phyloP scores from a whole-genome alignment of 1,284 basidiomycete species.

The Ustilago crameri region DNA sequence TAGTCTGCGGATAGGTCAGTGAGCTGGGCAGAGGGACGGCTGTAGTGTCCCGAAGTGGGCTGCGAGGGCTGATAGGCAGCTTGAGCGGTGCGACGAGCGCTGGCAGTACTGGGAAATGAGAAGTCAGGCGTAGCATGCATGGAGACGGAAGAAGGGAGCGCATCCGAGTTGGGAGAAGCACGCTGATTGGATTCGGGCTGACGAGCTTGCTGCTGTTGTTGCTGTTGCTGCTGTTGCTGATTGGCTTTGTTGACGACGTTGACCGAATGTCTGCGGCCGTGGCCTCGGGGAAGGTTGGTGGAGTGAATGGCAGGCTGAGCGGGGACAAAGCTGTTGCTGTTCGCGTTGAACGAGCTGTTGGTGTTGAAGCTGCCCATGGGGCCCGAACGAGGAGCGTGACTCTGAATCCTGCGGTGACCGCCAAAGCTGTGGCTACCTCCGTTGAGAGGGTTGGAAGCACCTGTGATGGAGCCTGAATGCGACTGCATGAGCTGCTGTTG shows the following conservation, averaged over 20 bases:
- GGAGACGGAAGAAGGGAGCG: constrained; percentile 20
- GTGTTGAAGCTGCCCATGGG: constrained; percentile 73
- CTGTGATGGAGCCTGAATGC: constrained; percentile 44
- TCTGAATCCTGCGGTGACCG: constrained; percentile 86
- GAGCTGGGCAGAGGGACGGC: constrained; percentile 64
- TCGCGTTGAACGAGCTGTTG: constrained; percentile 21
- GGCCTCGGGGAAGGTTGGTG: constrained; percentile 73
- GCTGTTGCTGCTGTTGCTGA: constrained; percentile 44
- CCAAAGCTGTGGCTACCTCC: constrained; percentile 27
- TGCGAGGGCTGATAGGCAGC: constrained; percentile 34
- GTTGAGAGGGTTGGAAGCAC: constrained; percentile 22
- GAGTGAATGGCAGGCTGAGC: constrained; percentile 20
- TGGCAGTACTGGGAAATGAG: constrained; percentile 51
- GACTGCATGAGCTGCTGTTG: constrained; percentile 69
- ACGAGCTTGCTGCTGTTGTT: constrained; percentile 21
- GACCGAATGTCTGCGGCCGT: constrained; percentile 91
- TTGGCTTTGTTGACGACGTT: constrained; percentile 75
- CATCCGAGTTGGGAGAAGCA: constrained; percentile 32
- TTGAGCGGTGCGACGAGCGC: constrained; percentile 34
- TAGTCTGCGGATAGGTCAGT: constrained; percentile 63
- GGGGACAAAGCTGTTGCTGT: constrained; percentile 34
- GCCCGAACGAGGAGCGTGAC: constrained; percentile 74
- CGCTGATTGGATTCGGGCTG: constrained; percentile 20
- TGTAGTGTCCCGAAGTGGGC: constrained; percentile 48
- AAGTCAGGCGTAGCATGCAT: constrained; percentile 57